Conservation (phyloP, 768 basidiomycete species). For the Auricularia cornea region DNA sequence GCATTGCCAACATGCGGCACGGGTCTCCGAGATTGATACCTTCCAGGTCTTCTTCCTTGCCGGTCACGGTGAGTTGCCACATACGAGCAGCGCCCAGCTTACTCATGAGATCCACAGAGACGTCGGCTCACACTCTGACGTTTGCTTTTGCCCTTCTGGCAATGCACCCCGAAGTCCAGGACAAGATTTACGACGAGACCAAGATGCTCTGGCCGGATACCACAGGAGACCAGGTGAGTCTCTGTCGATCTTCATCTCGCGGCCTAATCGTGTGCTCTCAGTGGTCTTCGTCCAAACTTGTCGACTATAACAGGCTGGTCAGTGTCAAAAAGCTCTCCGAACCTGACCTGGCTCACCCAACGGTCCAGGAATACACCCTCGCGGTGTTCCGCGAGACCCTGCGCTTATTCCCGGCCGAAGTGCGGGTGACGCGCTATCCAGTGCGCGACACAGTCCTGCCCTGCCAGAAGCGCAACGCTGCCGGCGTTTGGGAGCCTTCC, state of each 20-base stretch:
- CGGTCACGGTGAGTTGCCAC: constrained; percentile 32
- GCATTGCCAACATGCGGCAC: no score
- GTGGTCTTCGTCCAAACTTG: constrained; percentile 33
- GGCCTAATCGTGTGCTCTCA: constrained; percentile 9
- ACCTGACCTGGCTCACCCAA: no score
- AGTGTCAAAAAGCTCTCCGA: no score
- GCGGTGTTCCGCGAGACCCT: constrained; percentile 41
- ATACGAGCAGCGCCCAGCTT: background rate
- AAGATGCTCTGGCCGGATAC: constrained; percentile 30
- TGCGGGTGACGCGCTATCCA: constrained; percentile 29
- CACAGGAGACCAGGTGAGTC: constrained; percentile 18
- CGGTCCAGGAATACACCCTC: constrained; percentile 36
- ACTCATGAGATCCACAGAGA: constrained; percentile 29
- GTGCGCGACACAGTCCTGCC: constrained; percentile 27
- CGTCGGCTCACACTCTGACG: constrained; percentile 36
- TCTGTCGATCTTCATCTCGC: background rate
- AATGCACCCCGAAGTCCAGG: constrained; percentile 41
- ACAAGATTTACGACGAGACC: constrained; percentile 37
- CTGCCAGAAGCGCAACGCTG: constrained; percentile 17
- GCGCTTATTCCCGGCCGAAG: constrained; percentile 32
- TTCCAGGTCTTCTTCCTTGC: constrained; percentile 40
- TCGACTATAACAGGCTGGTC: constrained; percentile 21
- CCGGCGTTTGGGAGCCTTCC: constrained; percentile 14
- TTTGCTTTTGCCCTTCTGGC: constrained; percentile 40
- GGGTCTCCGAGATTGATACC: no score